Base-by-base conservation (phyloP, 768 basidiomycete species). In the Xerocomus potaroensis region DNA sequence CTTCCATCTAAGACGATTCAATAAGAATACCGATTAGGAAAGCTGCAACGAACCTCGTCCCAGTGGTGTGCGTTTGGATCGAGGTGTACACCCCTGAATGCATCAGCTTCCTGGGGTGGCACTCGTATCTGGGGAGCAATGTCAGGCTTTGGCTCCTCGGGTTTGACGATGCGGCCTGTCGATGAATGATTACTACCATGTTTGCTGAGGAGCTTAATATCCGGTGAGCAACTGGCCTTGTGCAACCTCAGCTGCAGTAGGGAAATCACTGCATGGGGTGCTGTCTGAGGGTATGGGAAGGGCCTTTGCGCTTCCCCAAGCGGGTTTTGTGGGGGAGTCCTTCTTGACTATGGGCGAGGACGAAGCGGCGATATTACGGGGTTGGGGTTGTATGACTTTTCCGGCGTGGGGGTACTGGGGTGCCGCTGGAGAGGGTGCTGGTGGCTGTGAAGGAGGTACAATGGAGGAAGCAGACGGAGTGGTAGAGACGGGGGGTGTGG, bases 21-120 rank as follows among this genome's bases (percentile, higher is more conserved):
- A 33, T 2, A 32, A 46, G 31, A 34, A 14, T 36, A 27, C 43
- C 10, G 26, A 39, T 22, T 29, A 47, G 45, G 8, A 45, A 43
- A 50, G 5, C 56, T 50, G 38, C 29, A 32, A 68, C 87, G 51
- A 53, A 97, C 94, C 78, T 96, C 93, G 57, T 97, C 96, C 96
- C 96, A 99, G 62, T 97, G 93, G 61, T 92, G 88, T 3, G 88
- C 83, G 57, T 94, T 94, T 40, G 93, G 90, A 67, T 96, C 85
- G 38, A 97, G 71, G 65, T 98, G 93, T 1, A 91, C 84, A 0
- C 94, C 94, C 31, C 93, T 79, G 69, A 99, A 99, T 1, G 93
- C 87, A 64, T 96, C 95, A 7, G 93, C 84, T 57, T 91, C 88
- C 61, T 92, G 86, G 44, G 82, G 68, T 33, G 78, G 59, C 81